These are phyloP conservation scores for Santalum album DNA, from an alignment of 164 flowering plant species.

Conservation along the genomic window DNA sequence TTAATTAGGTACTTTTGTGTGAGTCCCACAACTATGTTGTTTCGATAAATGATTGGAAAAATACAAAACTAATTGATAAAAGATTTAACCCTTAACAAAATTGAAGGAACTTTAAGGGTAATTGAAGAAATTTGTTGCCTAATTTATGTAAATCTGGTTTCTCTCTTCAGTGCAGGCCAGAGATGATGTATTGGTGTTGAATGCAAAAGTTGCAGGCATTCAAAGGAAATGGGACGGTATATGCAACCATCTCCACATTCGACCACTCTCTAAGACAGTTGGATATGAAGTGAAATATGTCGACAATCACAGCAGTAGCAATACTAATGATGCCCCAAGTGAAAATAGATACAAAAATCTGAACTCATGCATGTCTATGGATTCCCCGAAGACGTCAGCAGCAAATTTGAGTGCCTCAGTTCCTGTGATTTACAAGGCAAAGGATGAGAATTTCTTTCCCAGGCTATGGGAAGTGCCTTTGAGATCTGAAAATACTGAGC, in stretches of 20 bases:
- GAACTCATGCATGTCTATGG: constrained; percentile 15
- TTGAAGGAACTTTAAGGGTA: too few relatives aligned
- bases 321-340: constrained; percentile 16
- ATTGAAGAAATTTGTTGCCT: background rate
- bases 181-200: constrained; percentile 41
- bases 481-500: constrained; percentile 20
- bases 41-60: too few relatives aligned
- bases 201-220: constrained; percentile 31
- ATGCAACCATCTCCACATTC: constrained; percentile 40
- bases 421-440: constrained; percentile 17
- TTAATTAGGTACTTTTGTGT: too few relatives aligned
- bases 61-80: too few relatives aligned
- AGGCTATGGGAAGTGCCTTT: constrained; percentile 18
- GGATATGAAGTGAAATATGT: constrained; percentile 27
- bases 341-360: constrained; percentile 16
- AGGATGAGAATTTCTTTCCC: constrained; percentile 17
- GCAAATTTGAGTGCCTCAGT: constrained; percentile 1
- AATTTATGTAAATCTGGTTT: constrained; percentile 12
- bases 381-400: constrained; percentile 12
- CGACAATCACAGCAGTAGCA: constrained; percentile 8
- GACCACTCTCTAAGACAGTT: constrained; percentile 14
- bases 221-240: constrained; percentile 60
- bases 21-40: too few relatives aligned
- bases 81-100: too few relatives aligned
- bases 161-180: constrained; percentile 77